A percentile compares a stretch with the other conserved stretches of the same genome.
phyloP scores from a whole-genome alignment of 768 basidiomycete species.

The Pleurotus pulmonarius region DNA sequence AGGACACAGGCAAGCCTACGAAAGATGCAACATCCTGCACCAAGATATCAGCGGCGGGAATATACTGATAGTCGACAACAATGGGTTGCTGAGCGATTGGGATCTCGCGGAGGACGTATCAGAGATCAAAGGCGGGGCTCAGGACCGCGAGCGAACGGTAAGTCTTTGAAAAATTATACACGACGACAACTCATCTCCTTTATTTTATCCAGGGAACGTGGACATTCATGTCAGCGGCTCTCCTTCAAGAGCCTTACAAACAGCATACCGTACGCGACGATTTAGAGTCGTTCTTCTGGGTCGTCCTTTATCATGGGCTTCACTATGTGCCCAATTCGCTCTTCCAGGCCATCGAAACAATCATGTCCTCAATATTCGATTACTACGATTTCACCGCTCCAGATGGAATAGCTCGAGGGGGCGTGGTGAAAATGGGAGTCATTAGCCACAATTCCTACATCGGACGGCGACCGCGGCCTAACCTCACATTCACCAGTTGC shows the following conservation, averaged over 20 bases:
- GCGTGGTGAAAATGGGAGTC: background rate
- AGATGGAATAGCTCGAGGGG: background rate
- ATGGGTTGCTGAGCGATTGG: constrained; percentile 10
- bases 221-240: constrained; percentile 24
- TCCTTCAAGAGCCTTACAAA: constrained; percentile 16
- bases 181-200: background rate
- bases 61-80: constrained; percentile 3
- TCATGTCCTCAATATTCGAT: background rate
- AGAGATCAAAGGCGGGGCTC: background rate
- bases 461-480: no score
- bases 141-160: background rate
- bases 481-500: background rate
- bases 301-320: constrained; percentile 14
- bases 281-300: constrained; percentile 25
- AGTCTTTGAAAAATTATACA: background rate
- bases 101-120: background rate
- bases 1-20: constrained; percentile 8
- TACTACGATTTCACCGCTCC: background rate
- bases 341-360: background rate
- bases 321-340: constrained; percentile 10
- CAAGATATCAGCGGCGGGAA: constrained; percentile 10
- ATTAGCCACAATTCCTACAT: background rate
- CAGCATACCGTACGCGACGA: constrained; percentile 22
- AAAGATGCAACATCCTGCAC: constrained; percentile 5
- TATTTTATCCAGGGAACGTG: constrained; percentile 23